Conservation (phyloP, 2,329 filamentous ascomycete genomes). For the Aspergillus sp. region DNA sequence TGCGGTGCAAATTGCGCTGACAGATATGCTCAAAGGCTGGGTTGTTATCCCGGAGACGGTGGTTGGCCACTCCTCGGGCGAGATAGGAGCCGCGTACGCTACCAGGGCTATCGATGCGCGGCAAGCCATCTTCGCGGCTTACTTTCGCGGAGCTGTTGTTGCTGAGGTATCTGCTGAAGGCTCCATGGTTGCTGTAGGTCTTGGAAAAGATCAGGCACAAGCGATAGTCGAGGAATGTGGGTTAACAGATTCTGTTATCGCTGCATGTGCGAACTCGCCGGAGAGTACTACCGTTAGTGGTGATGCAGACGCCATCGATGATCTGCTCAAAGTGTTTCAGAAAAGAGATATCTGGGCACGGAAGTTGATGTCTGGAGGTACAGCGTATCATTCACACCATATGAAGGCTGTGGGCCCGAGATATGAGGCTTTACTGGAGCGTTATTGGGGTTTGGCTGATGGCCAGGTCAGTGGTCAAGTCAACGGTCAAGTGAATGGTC, state of each 20-base stretch:
- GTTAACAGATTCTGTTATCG: neutral
- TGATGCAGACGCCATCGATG: neutral
- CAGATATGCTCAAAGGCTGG: constrained; percentile 30
- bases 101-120: constrained; percentile 45
- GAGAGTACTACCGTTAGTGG: neutral
- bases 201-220: constrained; percentile 23
- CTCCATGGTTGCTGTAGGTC: constrained; percentile 53
- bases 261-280: constrained; percentile 27
- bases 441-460: neutral
- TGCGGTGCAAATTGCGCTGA: constrained; percentile 31
- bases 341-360: neutral
- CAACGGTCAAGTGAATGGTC: too few species aligned
- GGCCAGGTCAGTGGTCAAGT: too few species aligned
- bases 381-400: neutral
- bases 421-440: neutral
- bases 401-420: neutral
- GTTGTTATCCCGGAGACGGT: constrained; percentile 40
- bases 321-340: neutral
- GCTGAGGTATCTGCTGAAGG: constrained; percentile 30
- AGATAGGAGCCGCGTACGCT: constrained; percentile 55
- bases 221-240: constrained; percentile 34
- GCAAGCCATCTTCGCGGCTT: constrained; percentile 50
- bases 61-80: constrained; percentile 54
- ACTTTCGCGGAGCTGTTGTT: constrained; percentile 44
- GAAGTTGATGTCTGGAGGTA: neutral